Conservation (phyloP, 306 rosid species). For the Begonia peltatifolia region DNA sequence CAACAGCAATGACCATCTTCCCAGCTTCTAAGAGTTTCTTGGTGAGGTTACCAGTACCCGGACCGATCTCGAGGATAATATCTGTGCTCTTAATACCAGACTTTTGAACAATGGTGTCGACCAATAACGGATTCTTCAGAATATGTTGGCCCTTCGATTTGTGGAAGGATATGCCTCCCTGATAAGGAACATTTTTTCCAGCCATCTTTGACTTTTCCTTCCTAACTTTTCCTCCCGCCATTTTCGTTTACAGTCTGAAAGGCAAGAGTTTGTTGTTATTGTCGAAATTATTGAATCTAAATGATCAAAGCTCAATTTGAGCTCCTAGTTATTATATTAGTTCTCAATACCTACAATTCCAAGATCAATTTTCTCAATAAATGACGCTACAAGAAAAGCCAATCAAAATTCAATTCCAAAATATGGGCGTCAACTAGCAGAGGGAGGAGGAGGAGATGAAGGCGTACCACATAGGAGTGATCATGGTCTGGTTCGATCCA, state of each 20-base stretch:
- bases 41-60: slow-evolving; percentile 51
- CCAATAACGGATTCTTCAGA: slow-evolving; percentile 35
- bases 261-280: no score
- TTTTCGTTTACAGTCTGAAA: neutral
- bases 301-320: no score
- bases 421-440: no score
- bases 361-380: no score
- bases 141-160: slow-evolving; percentile 53
- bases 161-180: slow-evolving; percentile 45
- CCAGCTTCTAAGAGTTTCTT: slow-evolving; percentile 56
- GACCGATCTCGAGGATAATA: slow-evolving; percentile 42
- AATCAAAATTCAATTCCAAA: no score
- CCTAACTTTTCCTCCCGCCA: slow-evolving; percentile 47
- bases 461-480: no score
- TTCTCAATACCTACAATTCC: no score
- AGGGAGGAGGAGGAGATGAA: no score
- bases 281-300: no score
- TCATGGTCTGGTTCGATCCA: no score
- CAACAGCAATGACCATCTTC: slow-evolving; percentile 65
- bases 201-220: slow-evolving; percentile 27
- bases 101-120: slow-evolving; percentile 37
- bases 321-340: no score
- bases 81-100: slow-evolving; percentile 43
- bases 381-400: no score
- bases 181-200: slow-evolving; percentile 24